Conservation (phyloP, 2,329 filamentous ascomycete genomes). For the Sarocladium brachiariae region DNA sequence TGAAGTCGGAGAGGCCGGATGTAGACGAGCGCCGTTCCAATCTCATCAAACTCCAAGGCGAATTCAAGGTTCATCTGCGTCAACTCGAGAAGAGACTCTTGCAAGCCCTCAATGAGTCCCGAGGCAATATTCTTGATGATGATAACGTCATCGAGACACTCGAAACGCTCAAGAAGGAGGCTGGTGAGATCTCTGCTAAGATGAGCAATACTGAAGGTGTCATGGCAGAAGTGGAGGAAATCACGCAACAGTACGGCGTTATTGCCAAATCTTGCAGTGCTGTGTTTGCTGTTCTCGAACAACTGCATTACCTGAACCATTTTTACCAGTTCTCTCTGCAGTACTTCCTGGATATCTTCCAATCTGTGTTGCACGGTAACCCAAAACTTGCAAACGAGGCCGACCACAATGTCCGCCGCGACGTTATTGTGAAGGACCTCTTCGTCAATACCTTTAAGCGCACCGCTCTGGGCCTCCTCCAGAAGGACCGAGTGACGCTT, state of each 20-base stretch:
- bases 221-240: slow-evolving; percentile 95
- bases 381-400: slow-evolving; percentile 62
- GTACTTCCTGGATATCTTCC: slow-evolving; percentile 97
- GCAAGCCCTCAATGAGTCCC: slow-evolving; percentile 93
- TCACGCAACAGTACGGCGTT: slow-evolving; percentile 88
- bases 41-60: slow-evolving; percentile 96
- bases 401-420: slow-evolving; percentile 72
- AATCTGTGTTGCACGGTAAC: slow-evolving; percentile 78
- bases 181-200: slow-evolving; percentile 91
- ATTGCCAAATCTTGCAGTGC: slow-evolving; percentile 94
- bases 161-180: slow-evolving; percentile 96
- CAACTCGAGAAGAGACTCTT: slow-evolving; percentile 91
- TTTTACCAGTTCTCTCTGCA: slow-evolving; percentile 99
- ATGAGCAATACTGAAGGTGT: slow-evolving; percentile 95
- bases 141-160: slow-evolving; percentile 97
- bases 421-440: slow-evolving; percentile 84
- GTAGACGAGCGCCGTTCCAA: slow-evolving; percentile 95
- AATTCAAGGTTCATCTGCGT: slow-evolving; percentile 97
- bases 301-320: slow-evolving; percentile 96
- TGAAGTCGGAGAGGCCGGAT: slow-evolving; percentile 95
- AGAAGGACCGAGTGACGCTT: slow-evolving; percentile 89
- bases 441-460: slow-evolving; percentile 89
- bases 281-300: slow-evolving; percentile 93
- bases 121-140: slow-evolving; percentile 95
- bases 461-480: slow-evolving; percentile 85